Evolutionary conservation across 495 filamentous ascomycete species (phyloP), one percentile per base, ranked within the genome.

Genomic region (Podospora sp.): DNA sequence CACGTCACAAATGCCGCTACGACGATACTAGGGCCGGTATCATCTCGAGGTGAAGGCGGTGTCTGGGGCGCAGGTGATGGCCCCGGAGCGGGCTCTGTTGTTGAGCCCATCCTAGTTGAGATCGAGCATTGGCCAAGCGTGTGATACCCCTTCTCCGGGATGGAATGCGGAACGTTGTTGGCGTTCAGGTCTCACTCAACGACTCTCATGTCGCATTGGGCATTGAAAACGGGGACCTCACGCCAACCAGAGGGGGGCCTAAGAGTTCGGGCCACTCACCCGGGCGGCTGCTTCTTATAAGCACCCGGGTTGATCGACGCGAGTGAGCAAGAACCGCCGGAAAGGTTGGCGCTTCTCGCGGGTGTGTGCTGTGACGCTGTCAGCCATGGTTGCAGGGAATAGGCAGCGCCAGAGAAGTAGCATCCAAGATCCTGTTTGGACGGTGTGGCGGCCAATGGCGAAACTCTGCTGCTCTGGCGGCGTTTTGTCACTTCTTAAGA

Each of bases 1-100:
- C 69, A 73, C 1, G 65, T 67, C 3, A 22, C 33, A 12, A 60
- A 70, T 2, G 58, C 36, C 5, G 63, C 58, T 0, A 62, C 71
- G 22, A 68, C 11, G 26, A 75, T 68, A 12, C 35, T 62, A 16
- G 71, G 71, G 1, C 68, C 63, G 25, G 27, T 14, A 29, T 67
- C 59, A 6, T 36, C 33, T 6, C 33, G 33, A 18, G 59, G 59
- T 1, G 50, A 40, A 22, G 55, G 21, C 35, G 33, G 66, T 60
- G 29, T 46, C 29, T 24, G 62, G 22, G 25, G 64, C 24, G 63
- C 59, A 51, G 51, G 33, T 26, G 69, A 18, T 6, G 55, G 6
- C 52, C 65, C 62, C 35, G 26, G 51, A 21, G 58, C 40, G 6
- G 65, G 49, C 24, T n/a, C 16, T 16, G 63, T 60, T 24, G 56